Evolutionary conservation across 2,329 filamentous ascomycete species (phyloP).

Genomic region (Tolypocladium cylindrosporum): DNA sequence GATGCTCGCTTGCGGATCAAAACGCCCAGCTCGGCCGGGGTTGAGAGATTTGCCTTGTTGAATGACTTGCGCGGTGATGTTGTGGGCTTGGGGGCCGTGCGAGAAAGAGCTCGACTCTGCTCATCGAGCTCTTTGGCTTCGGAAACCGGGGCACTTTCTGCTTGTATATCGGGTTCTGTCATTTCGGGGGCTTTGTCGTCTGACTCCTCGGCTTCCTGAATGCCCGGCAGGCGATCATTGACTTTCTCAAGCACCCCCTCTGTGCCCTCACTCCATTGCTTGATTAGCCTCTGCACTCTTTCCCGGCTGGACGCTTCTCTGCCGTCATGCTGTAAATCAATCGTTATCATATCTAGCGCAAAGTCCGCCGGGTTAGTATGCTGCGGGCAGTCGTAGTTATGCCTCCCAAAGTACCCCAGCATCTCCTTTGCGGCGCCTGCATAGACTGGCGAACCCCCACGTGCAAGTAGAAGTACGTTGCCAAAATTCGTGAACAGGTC

Average conservation of each 20-base stretch:
- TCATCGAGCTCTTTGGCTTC: neutral
- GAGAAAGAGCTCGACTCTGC: neutral
- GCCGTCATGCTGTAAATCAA: constrained; percentile 58
- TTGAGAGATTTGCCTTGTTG: constrained; percentile 40
- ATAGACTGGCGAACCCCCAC: constrained; percentile 60
- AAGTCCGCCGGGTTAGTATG: constrained; percentile 72
- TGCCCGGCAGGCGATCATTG: constrained; percentile 13
- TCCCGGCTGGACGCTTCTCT: constrained; percentile 53
- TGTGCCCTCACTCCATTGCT: constrained; percentile 37
- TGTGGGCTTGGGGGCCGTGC: neutral
- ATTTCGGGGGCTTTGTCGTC: constrained; percentile 5
- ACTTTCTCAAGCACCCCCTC: constrained; percentile 4
- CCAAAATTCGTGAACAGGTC: constrained; percentile 64
- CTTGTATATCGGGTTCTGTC: constrained; percentile 5
- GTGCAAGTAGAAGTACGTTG: constrained; percentile 59
- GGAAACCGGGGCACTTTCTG: neutral
- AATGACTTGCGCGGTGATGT: constrained; percentile 27
- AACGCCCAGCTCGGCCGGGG: constrained; percentile 62
- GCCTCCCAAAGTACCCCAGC: constrained; percentile 50
- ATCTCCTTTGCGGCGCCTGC: constrained; percentile 53
- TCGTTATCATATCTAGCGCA: constrained; percentile 65
- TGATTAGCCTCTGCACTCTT: constrained; percentile 51
- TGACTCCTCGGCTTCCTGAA: constrained; percentile 18
- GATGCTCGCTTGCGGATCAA: constrained; percentile 54
- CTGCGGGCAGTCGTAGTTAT: constrained; percentile 55